These are phyloP conservation scores for Lepidium aucheri DNA, from an alignment of 345 rosid species.

Conservation along the genomic window DNA sequence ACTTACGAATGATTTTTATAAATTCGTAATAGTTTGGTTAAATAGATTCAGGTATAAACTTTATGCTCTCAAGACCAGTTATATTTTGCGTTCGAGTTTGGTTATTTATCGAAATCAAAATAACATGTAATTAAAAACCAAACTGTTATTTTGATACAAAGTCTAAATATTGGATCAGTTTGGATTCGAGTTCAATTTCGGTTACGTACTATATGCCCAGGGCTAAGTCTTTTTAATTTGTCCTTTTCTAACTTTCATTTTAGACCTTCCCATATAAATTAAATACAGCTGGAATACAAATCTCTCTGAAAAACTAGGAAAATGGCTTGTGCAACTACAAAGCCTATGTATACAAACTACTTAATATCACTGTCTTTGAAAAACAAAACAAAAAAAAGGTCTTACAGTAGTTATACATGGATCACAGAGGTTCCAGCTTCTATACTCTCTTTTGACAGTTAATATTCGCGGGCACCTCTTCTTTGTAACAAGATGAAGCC, in stretches of 20 bases:
- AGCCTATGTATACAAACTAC: slow-evolving; percentile 7
- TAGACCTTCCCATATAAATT: slow-evolving; percentile 11
- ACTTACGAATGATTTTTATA: too few relatives aligned
- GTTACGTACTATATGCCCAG: too few relatives aligned
- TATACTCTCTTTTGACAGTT: slow-evolving; percentile 3
- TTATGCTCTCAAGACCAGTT: too few relatives aligned
- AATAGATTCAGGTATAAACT: too few relatives aligned
- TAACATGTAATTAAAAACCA: too few relatives aligned
- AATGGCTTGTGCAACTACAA: not conserved
- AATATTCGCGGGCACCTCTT: not conserved
- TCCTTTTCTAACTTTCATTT: slow-evolving; percentile 14
- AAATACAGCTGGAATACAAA: slow-evolving; percentile 9
- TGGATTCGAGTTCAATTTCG: too few relatives aligned
- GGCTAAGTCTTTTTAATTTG: too few relatives aligned
- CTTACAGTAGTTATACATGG: slow-evolving; percentile 19
- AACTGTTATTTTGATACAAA: too few relatives aligned
- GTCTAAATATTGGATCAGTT: too few relatives aligned
- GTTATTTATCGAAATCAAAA: too few relatives aligned
- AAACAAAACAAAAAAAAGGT: not conserved
- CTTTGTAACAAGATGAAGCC: slow-evolving; percentile 1
- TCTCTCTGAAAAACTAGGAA: not conserved
- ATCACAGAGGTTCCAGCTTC: slow-evolving; percentile 1
- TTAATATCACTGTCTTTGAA: not conserved
- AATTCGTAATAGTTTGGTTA: too few relatives aligned
- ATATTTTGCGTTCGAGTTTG: too few relatives aligned